These are phyloP conservation scores for Fistulifera pelliculosa DNA, from an alignment of 108 stramenopile genomes.

Conservation along the genomic window DNA sequence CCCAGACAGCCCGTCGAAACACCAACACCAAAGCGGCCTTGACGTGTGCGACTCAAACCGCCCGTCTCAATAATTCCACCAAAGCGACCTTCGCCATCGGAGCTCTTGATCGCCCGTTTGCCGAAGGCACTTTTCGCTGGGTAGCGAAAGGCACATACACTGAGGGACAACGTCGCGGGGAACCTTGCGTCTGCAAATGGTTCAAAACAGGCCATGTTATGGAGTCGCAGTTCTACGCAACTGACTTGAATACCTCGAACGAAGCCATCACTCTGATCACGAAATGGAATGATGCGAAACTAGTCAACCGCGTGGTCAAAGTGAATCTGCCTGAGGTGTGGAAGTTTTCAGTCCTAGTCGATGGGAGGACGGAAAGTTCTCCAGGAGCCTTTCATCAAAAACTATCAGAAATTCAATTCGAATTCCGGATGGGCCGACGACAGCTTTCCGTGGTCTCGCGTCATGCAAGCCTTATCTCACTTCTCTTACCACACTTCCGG, in stretches of 20 bases:
- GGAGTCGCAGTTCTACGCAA: conserved; percentile 21
- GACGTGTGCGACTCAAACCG: conserved; percentile 16
- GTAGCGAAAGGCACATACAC: conserved; percentile 30
- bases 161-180: conserved; percentile 16
- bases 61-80: conserved; percentile 18
- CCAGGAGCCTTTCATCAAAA: conserved; percentile 28
- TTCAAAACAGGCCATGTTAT: conserved; percentile 32
- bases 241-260: conserved; percentile 21
- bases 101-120: conserved; percentile 26
- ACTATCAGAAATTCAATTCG: conserved; percentile 50
- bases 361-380: conserved; percentile 25
- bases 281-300: conserved; percentile 25
- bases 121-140: conserved; percentile 28
- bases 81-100: conserved; percentile 13
- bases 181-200: conserved; percentile 35
- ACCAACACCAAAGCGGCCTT: not conserved
- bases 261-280: conserved; percentile 19
- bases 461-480: conserved; percentile 42
- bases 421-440: conserved; percentile 38
- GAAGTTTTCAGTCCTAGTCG: conserved; percentile 8
- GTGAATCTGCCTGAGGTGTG: conserved; percentile 34
- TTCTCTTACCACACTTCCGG: conserved; percentile 35
- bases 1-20: too few relatives aligned
- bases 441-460: conserved; percentile 20
- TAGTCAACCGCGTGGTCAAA: conserved; percentile 21